A percentile compares a stretch with the other conserved stretches of the same genome.
Evolutionary conservation across 257 asterid genomes (phyloP).

Genomic region (Solanum sejunctum): DNA sequence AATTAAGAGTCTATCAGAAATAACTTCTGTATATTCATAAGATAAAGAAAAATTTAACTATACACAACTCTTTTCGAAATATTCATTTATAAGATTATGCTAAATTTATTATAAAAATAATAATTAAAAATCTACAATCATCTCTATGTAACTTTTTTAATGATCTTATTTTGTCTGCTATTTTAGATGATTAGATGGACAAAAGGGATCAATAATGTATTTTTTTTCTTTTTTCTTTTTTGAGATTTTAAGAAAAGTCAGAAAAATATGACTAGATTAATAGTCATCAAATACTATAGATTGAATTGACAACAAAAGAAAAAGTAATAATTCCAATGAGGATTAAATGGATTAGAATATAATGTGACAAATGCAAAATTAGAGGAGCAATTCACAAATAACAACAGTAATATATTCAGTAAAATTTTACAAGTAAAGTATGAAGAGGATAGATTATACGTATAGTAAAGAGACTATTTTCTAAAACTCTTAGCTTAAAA

Average conservation of each 20-base stretch:
- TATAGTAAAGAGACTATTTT: too few relatives aligned
- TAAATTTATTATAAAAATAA: neutral
- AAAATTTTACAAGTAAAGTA: too few relatives aligned
- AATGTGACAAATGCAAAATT: neutral
- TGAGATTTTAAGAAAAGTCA: neutral
- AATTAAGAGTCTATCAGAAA: rapidly evolving
- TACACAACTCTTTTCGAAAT: too few relatives aligned
- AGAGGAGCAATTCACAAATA: neutral
- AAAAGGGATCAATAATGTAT: neutral
- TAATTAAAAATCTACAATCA: neutral
- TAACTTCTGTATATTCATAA: too few relatives aligned
- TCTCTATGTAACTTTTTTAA: neutral
- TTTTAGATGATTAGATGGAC: neutral
- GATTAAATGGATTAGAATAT: neutral
- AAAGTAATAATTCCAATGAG: neutral
- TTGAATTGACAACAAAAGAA: neutral
- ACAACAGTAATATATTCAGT: too few relatives aligned
- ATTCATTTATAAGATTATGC: neutral
- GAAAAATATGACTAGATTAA: neutral
- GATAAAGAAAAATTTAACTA: too few relatives aligned
- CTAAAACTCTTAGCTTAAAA: too few relatives aligned
- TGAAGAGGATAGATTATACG: too few relatives aligned
- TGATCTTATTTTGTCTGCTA: neutral
- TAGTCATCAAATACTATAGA: neutral
- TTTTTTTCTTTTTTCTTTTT: neutral